Base-by-base conservation (phyloP, 2,329 filamentous ascomycete genomes). In the Knufia fluminis region DNA sequence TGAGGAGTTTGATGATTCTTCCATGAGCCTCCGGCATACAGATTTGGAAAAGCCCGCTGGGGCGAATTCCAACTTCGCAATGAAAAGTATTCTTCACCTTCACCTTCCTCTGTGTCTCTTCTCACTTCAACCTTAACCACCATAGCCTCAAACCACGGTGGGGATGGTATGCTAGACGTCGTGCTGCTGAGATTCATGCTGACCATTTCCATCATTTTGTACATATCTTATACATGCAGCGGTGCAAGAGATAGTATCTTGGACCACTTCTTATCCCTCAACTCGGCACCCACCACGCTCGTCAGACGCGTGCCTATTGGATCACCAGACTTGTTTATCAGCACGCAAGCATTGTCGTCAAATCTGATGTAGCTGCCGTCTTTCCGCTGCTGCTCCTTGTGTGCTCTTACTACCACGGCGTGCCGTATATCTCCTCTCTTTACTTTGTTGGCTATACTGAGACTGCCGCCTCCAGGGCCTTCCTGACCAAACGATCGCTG, bases 171-270 rank as follows among this genome's bases (percentile, higher is more conserved):
- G n/a, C n/a, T n/a, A n/a, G n/a, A n/a, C n/a, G n/a, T n/a, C n/a
- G n/a, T n/a, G n/a, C n/a, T n/a, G n/a, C n/a, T n/a, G n/a, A 14
- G n/a, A 36, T n/a, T 36, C 33, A 36, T 36, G 33, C n/a, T 14
- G 14, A 31, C 33, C n/a, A 6, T 6, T 26, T 26, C 23, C 40
- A 16, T 43, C 40, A 17, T 46, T 14, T 54, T 36, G 50, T 40
- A 33, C 38, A 44, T 36, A n/a, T 46, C 44, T 28, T 77, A 86
- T 66, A 86, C 70, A 69, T 86, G 80, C 78, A 85, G 82, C 41
- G 92, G 91, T 48, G 92, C 92, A 77, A 98, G 79, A 60, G 87
- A 94, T 65, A 98, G 70, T 62, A 98, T 97, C 79, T 97, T 98
- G 62, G 89, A 94, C 92, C 92, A 98, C 72, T 94, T 85, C 76